Evolutionary conservation across 1,284 basidiomycete genomes (phyloP).

Genomic region (Malassezia furfur): DNA sequence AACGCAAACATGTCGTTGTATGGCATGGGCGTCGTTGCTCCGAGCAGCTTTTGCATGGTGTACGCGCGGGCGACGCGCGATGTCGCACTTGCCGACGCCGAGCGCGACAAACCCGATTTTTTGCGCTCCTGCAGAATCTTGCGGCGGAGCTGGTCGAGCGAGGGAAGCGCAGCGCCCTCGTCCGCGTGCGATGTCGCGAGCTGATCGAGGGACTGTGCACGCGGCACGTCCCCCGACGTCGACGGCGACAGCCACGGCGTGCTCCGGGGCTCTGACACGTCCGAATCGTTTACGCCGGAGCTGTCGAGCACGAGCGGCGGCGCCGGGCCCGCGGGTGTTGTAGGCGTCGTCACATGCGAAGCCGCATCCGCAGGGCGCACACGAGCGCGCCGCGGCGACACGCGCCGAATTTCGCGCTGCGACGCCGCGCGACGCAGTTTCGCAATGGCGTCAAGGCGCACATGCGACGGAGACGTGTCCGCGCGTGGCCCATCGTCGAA

Average conservation of each 20-base stretch:
- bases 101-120: conserved; percentile 27
- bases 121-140: conserved; percentile 39
- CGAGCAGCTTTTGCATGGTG: conserved; percentile 43
- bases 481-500: neutral
- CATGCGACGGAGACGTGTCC: neutral
- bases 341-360: no score
- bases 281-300: neutral
- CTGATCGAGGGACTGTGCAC: neutral
- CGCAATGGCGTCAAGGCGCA: conserved; percentile 12
- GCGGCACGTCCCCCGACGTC: neutral
- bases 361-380: neutral
- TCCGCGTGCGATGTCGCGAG: neutral
- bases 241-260: conserved; percentile 1
- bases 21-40: conserved; percentile 20
- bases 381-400: conserved; percentile 2
- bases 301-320: neutral
- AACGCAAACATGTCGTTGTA: conserved; percentile 15
- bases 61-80: conserved; percentile 42
- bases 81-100: conserved; percentile 36
- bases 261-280: neutral
- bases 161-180: conserved; percentile 30
- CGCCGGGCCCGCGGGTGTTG: no score
- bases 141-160: conserved; percentile 40
- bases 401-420: conserved; percentile 12
- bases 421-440: conserved; percentile 17